phyloP scores from a whole-genome alignment of 805 yeast genomes.

The Scheffersomyces spartinae region DNA sequence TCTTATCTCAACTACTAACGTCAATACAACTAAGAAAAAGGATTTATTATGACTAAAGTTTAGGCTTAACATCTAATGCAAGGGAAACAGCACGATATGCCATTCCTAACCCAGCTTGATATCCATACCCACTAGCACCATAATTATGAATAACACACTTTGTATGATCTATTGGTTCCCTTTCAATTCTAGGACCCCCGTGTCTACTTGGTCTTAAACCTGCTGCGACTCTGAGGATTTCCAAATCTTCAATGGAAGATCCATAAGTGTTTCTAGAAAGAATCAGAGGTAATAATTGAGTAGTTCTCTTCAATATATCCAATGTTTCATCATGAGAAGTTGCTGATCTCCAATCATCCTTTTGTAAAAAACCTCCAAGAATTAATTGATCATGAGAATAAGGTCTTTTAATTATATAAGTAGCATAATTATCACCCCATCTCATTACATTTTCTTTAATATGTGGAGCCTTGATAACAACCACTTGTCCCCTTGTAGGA shows the following conservation, averaged over 20 bases:
- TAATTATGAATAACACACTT: slow-evolving; percentile 50
- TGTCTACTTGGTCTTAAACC: slow-evolving; percentile 70
- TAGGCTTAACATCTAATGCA: no score
- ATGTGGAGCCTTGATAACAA: slow-evolving; percentile 61
- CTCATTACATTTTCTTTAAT: slow-evolving; percentile 44
- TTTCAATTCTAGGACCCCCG: slow-evolving; percentile 67
- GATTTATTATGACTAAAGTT: no score
- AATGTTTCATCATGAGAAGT: slow-evolving; percentile 46
- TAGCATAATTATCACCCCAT: slow-evolving; percentile 52
- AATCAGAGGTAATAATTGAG: slow-evolving; percentile 39
- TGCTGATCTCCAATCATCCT: slow-evolving; percentile 50
- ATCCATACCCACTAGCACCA: slow-evolving; percentile 60
- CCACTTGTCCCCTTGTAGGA: slow-evolving; percentile 76
- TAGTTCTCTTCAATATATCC: slow-evolving; percentile 51
- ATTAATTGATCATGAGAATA: slow-evolving; percentile 53
- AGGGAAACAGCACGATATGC: slow-evolving; percentile 38
- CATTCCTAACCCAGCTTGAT: slow-evolving; percentile 59
- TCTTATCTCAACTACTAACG: no score
- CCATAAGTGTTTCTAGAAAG: slow-evolving; percentile 22
- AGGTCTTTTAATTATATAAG: slow-evolving; percentile 68
- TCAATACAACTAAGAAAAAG: no score
- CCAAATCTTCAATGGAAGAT: slow-evolving; percentile 24
- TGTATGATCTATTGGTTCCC: slow-evolving; percentile 24
- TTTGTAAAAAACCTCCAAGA: slow-evolving; percentile 66
- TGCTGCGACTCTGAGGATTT: slow-evolving; percentile 53